These are phyloP conservation scores for Sugiyamaella sp. DNA, from an alignment of 1,139 yeast species.

Conservation along the genomic window DNA sequence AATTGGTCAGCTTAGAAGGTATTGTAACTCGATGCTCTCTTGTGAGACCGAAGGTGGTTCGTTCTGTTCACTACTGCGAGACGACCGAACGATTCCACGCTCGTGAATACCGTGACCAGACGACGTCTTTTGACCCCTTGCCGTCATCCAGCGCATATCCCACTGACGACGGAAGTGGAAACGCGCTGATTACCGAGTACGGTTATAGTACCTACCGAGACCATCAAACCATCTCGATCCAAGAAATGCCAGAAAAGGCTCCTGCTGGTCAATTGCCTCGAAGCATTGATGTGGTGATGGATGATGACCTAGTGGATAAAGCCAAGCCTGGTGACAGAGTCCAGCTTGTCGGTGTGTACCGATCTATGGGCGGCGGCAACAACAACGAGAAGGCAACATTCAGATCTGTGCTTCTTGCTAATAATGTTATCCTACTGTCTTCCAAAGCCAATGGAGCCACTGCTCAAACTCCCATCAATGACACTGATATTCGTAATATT, in stretches of 20 bases:
- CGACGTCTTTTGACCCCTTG: conserved; percentile 86
- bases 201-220: conserved; percentile 93
- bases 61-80: conserved; percentile 94
- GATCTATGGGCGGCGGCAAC: conserved; percentile 73
- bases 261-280: conserved; percentile 98
- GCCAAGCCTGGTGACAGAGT: conserved; percentile 97
- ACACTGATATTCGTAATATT: conserved; percentile 83
- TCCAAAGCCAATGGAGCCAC: conserved; percentile 83
- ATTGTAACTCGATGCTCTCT: conserved; percentile 92
- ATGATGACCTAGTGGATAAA: conserved; percentile 89
- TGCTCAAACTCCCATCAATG: conserved; percentile 74
- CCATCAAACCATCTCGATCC: conserved; percentile 90
- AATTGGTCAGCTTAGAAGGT: conserved; percentile 89
- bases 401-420: conserved; percentile 79
- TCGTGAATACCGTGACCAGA: conserved; percentile 90
- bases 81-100: conserved; percentile 82
- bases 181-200: conserved; percentile 84
- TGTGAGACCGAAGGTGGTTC: conserved; percentile 86
- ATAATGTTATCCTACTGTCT: conserved; percentile 85
- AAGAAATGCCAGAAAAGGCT: conserved; percentile 98
- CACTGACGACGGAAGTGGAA: conserved; percentile 89
- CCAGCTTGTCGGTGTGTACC: conserved; percentile 90
- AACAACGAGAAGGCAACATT: conserved; percentile 59
- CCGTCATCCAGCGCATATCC: conserved; percentile 90
- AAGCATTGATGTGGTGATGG: conserved; percentile 85